Base-by-base conservation (phyloP, 78 protist species). In the Trichosphaerium sp. region DNA sequence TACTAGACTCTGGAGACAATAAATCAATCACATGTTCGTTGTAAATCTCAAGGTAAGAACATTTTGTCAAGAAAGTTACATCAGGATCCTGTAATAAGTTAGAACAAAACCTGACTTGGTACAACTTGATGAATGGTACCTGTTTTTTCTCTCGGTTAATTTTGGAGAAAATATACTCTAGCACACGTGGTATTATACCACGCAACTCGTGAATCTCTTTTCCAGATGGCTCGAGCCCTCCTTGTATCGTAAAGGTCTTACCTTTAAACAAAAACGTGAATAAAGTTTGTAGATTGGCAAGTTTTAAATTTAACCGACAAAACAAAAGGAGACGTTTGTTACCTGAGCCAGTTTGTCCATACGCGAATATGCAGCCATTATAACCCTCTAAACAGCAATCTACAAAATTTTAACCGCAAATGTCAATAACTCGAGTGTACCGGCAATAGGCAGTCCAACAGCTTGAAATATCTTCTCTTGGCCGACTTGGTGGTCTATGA, bases 21-120 rank as follows among this genome's bases (percentile, higher is more conserved):
- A 83, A 65, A 55, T 83, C 82, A 10, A 59, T 58, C 21, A 83
- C 58, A 18, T 52, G 34, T 52, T 83, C 88, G 51, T 83, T 83
- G 64, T 83, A 83, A 29, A 83, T 75, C 69, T 83, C 88, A 18
- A 83, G 58, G 47, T 61, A 66, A 44, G 84, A 78, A 43, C 69
- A 35, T 14, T 56, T 47, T 35, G 74, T 65, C 39, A 32, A 42
- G n/a, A 4, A 77, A 1, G 38, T 51, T 4, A 39, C 1, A 14
- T 40, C 32, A 41, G 43, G 11, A 34, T 2, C 25, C 65, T 7
- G 28, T 61, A 7, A 61, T 61, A 18, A 28, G 32, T 7, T 39
- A 31, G 7, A 8, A 7, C 11, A 21, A 7, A 12, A 5, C 6
- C 39, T 37, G 1, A 3, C 6, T 57, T 44, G 72, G 41, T 28